Evolutionary conservation across 2,329 filamentous ascomycete species (phyloP), one percentile per base, ranked within the genome.

Genomic region (Penicillium sp.): DNA sequence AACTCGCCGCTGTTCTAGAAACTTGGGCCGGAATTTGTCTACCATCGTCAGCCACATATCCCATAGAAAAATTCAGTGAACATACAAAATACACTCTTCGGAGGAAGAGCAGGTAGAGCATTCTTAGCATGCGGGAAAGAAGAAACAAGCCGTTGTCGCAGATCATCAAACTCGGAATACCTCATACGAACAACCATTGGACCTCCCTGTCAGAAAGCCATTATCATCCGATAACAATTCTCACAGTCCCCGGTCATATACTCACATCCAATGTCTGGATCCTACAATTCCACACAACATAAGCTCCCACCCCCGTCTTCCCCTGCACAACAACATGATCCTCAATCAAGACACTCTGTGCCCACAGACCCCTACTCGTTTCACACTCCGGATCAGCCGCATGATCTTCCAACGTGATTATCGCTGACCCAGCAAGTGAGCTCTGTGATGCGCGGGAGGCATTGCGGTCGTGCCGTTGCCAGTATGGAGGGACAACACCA

Each of bases 221-320:
- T 56, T 13, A 60, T 25, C 11, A 42, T 5, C 21, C 3, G 29
- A 5, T 19, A 19, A 19, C 19, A 19, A 19, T 19, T 19, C 19
- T 19, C 19, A 19, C 19, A 19, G 19, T 19, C 19, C 19, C 19
- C 19, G 19, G 19, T 19, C 19, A 19, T 19, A 19, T 19, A 19
- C 19, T 73, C 72, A 93, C 92, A 74, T 87, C 89, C 50, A 98
- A 78, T 3, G 92, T 97, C 73, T 95, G 88, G 45, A 99, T 91
- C 48, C 83, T 86, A 68, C 95, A 92, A 71, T 92, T 95, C 91
- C 91, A 99, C 8, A 96, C 92, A 1, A 97, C 91, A 77, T 98
- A 99, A 2, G 93, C 90, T n/a, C 93, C 93, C 48, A 88, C 77
- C 6, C 83, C 83, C 4, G 81, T 78, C 51, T 78, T 81, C 9